Base-by-base conservation (phyloP, 1,284 basidiomycete genomes). In the Ganoderma lucidum region DNA sequence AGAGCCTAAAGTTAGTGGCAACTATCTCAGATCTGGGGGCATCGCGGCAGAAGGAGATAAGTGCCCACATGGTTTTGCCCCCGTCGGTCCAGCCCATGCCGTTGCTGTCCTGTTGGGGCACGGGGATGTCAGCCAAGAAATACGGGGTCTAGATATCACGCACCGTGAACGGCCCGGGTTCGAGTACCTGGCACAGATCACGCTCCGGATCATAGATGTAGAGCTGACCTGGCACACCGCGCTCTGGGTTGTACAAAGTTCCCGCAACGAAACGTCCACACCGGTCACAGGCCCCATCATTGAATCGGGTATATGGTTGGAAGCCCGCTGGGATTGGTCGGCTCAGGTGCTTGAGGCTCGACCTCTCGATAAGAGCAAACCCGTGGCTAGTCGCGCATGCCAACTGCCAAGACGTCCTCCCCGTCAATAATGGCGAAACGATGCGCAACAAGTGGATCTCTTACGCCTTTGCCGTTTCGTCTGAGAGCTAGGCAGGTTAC, bases 281-380 rank as follows among this genome's bases (percentile, higher is more conserved):
- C 70, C 80, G 83, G 74, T 92, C 90, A 75, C 90, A 92, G 5
- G 84, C 90, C 48, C 90, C 91, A 75, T 92, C 90, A 77, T 92
- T 92, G 80, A 92, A 91, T 59, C 90, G 85, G 30, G 84, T 87
- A 72, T 85, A 79, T 12, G 80, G 76, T 30, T 74, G 73, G 55
- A 86, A 80, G 30, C 82, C 76, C 9, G 78, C 73, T 17, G 84
- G 80, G 9, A 91, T 77, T 15, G 90, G 89, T 75, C 83, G 78
- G 68, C 78, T 81, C 66, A 90, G 73, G 75, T 89, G 87, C 63
- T 80, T 77, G 48, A 88, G 76, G 32, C 72, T 80, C 37, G 83
- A 82, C 64, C 82, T 75, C 41, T 85, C 81, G 55, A 90, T 80
- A 42, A 87, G 64, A n/a, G 84, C 87, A 76, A 87, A 87, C 14